Conservation (phyloP, 2,329 filamentous ascomycete genomes). For the Xylariales sp. region DNA sequence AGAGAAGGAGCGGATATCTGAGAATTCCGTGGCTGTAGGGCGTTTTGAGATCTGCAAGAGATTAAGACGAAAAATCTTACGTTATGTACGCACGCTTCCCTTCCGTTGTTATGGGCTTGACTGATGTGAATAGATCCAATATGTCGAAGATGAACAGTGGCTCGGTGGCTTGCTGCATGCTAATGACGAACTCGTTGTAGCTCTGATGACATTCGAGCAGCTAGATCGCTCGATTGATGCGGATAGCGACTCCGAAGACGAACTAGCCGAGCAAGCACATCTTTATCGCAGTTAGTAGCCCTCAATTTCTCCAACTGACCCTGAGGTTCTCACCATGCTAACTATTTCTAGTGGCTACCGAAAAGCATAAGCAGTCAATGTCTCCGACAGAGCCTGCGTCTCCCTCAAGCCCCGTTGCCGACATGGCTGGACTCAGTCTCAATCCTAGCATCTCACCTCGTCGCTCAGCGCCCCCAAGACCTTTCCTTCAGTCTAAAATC, state of each 20-base stretch:
- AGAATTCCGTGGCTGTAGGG: conserved; percentile 79
- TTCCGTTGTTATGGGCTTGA: background rate
- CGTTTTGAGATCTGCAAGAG: conserved; percentile 89
- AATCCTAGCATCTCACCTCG: conserved; percentile 53
- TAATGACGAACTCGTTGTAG: conserved; percentile 94
- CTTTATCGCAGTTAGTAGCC: conserved; percentile 67
- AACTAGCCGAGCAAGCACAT: conserved; percentile 73
- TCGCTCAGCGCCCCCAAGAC: conserved; percentile 61
- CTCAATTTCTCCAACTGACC: background rate
- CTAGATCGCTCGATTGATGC: conserved; percentile 87
- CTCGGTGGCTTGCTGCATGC: conserved; percentile 91
- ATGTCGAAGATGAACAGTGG: conserved; percentile 91
- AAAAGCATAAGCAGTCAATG: conserved; percentile 62
- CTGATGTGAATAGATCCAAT: conserved; percentile 73
- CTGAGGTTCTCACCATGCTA: conserved; percentile 41
- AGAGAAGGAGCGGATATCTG: conserved; percentile 86
- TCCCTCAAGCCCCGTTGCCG: conserved; percentile 52
- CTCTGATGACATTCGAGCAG: conserved; percentile 93
- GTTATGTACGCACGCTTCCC: conserved; percentile 69
- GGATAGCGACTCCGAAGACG: conserved; percentile 77
- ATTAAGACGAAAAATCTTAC: conserved; percentile 83
- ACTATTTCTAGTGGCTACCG: conserved; percentile 61
- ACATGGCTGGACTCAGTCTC: conserved; percentile 60
- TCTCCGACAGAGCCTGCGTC: conserved; percentile 53
- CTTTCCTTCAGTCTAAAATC: conserved; percentile 61